Evolutionary conservation across 257 asterid genomes (phyloP).

Genomic region (Penstemon newberryi): DNA sequence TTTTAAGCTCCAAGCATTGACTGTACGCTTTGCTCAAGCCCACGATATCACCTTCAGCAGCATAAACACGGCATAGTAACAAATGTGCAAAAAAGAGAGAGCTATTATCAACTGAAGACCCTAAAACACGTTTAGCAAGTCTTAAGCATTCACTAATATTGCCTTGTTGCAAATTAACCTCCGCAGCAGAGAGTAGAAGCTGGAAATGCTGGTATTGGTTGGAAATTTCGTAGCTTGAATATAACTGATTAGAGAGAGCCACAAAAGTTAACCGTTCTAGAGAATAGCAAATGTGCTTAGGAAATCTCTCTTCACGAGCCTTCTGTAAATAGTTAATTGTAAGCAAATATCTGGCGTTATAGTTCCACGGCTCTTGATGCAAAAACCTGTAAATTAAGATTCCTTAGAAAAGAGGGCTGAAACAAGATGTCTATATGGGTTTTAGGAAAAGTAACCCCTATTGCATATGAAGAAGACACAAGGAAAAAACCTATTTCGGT

Average conservation of each 20-base stretch:
- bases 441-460: neutral
- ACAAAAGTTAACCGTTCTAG: slow-evolving; percentile 62
- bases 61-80: slow-evolving; percentile 80
- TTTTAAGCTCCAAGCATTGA: slow-evolving; percentile 74
- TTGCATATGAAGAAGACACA: neutral
- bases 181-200: slow-evolving; percentile 86
- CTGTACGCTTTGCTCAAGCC: slow-evolving; percentile 54
- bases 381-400: slow-evolving; percentile 53
- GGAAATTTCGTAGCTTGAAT: slow-evolving; percentile 30
- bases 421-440: neutral
- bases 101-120: slow-evolving; percentile 51
- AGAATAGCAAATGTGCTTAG: slow-evolving; percentile 53
- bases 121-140: slow-evolving; percentile 57
- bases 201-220: slow-evolving; percentile 61
- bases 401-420: slow-evolving; percentile 17
- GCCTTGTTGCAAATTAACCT: slow-evolving; percentile 74
- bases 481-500: too few relatives aligned
- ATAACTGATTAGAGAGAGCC: slow-evolving; percentile 51
- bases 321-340: slow-evolving; percentile 66
- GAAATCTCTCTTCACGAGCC: slow-evolving; percentile 75
- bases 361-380: slow-evolving; percentile 95
- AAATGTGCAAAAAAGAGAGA: slow-evolving; percentile 80
- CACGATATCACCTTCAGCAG: slow-evolving; percentile 51
- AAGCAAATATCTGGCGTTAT: slow-evolving; percentile 70
- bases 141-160: slow-evolving; percentile 56